Percentiles rank a stretch among this genome's conserved stretches.
These are phyloP conservation scores for Plantago elongata DNA, from an alignment of 257 asterid genomes.

Conservation along the genomic window DNA sequence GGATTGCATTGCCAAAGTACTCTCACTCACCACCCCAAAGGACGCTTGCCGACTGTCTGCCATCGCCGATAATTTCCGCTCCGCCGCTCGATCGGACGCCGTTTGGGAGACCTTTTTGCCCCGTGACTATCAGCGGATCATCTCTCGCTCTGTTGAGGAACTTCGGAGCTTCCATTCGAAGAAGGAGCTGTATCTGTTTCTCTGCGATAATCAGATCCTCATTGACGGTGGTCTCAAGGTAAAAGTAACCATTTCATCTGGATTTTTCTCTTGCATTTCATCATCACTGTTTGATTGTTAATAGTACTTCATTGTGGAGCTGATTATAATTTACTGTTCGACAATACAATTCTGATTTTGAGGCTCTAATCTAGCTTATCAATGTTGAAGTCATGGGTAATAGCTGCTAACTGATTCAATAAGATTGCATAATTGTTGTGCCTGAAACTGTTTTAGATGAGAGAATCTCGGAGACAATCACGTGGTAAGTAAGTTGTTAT, in stretches of 20 bases:
- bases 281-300: too few relatives aligned
- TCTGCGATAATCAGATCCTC: slow-evolving; percentile 50
- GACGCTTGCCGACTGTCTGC: slow-evolving; percentile 60
- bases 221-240: slow-evolving; percentile 67
- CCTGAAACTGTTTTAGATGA: too few relatives aligned
- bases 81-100: slow-evolving; percentile 61
- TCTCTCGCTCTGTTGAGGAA: slow-evolving; percentile 38
- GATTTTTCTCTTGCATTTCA: neutral
- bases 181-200: slow-evolving; percentile 56
- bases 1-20: slow-evolving; percentile 56
- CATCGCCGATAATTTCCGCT: slow-evolving; percentile 49
- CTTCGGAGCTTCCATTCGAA: slow-evolving; percentile 27
- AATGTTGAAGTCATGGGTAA: too few relatives aligned
- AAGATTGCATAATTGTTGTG: too few relatives aligned
- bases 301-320: too few relatives aligned
- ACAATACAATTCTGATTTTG: too few relatives aligned
- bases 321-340: too few relatives aligned
- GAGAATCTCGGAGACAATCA: too few relatives aligned
- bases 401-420: too few relatives aligned
- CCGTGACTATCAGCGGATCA: slow-evolving; percentile 44
- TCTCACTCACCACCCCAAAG: slow-evolving; percentile 71
- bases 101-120: slow-evolving; percentile 79
- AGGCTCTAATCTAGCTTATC: too few relatives aligned
- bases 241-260: neutral
- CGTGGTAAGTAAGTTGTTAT: too few relatives aligned